Evolutionary conservation across 805 yeast genomes (phyloP).

Genomic region (Spathaspora sp.): DNA sequence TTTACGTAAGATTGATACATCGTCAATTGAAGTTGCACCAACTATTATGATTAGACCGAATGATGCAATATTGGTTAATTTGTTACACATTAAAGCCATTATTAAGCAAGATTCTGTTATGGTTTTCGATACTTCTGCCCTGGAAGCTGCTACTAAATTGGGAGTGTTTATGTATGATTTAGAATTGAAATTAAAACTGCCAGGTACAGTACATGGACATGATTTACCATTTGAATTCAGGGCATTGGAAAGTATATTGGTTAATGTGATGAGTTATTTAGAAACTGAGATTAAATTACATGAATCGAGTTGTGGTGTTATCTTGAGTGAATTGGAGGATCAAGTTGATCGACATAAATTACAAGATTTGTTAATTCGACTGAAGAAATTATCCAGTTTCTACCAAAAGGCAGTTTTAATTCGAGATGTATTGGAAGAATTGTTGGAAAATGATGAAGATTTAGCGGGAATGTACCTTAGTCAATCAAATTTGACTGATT

Average conservation of each 20-base stretch:
- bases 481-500: constrained; percentile 33
- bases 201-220: constrained; percentile 13
- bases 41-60: constrained; percentile 74
- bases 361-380: constrained; percentile 67
- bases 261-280: constrained; percentile 73
- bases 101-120: constrained; percentile 76
- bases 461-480: constrained; percentile 74
- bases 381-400: constrained; percentile 67
- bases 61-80: constrained; percentile 73
- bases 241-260: constrained; percentile 77
- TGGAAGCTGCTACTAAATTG: constrained; percentile 63
- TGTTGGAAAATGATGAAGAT: constrained; percentile 85
- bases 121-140: constrained; percentile 74
- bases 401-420: constrained; percentile 74
- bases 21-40: constrained; percentile 80
- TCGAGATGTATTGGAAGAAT: constrained; percentile 76
- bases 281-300: constrained; percentile 72
- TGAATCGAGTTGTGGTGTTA: constrained; percentile 53
- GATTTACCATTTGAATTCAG: constrained; percentile 59
- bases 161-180: constrained; percentile 83
- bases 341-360: constrained; percentile 74
- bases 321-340: constrained; percentile 69
- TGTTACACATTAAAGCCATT: constrained; percentile 85
- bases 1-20: constrained; percentile 74
- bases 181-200: constrained; percentile 60